phyloP scores from a whole-genome alignment of 768 basidiomycete genomes.

The Lyophyllum shimeji region DNA sequence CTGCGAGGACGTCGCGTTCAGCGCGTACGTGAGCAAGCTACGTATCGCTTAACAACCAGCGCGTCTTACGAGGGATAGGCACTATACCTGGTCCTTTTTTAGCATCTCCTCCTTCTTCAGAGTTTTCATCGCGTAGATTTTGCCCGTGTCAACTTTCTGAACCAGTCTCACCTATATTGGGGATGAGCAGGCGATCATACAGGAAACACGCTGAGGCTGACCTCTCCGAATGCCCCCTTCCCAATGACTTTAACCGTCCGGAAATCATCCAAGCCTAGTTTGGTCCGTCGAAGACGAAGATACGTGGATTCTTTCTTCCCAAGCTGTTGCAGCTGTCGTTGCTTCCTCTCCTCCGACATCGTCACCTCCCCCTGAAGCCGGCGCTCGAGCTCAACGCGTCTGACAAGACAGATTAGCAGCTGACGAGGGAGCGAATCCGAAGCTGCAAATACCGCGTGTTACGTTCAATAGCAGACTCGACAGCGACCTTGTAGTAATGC shows the following conservation, averaged over 20 bases:
- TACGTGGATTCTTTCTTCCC: conserved; percentile 90
- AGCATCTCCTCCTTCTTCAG: conserved; percentile 98
- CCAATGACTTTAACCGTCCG: conserved; percentile 98
- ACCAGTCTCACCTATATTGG: conserved; percentile 75
- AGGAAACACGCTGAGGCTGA: conserved; percentile 30
- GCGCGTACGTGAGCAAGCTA: conserved; percentile 98
- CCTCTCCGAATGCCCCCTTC: conserved; percentile 98
- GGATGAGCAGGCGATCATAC: background rate
- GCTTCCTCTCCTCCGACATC: conserved; percentile 83
- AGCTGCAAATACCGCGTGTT: conserved; percentile 69
- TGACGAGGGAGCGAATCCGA: background rate
- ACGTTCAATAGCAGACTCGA: conserved; percentile 92
- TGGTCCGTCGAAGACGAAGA: conserved; percentile 84
- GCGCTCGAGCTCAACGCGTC: conserved; percentile 87
- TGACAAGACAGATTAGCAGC: conserved; percentile 26
- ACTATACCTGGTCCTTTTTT: conserved; percentile 90
- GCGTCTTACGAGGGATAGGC: background rate
- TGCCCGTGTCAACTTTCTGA: conserved; percentile 95
- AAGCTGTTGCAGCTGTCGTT: conserved; percentile 76
- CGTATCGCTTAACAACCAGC: background rate
- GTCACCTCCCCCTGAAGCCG: conserved; percentile 67
- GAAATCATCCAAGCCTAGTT: conserved; percentile 90
- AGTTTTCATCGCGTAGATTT: conserved; percentile 99
- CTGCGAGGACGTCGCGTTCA: conserved; percentile 94
- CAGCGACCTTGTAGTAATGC: conserved; percentile 95